A percentile compares a stretch with the other conserved stretches of the same genome.
phyloP scores from a whole-genome alignment of 768 basidiomycete genomes.

The Boletus subparvulus region DNA sequence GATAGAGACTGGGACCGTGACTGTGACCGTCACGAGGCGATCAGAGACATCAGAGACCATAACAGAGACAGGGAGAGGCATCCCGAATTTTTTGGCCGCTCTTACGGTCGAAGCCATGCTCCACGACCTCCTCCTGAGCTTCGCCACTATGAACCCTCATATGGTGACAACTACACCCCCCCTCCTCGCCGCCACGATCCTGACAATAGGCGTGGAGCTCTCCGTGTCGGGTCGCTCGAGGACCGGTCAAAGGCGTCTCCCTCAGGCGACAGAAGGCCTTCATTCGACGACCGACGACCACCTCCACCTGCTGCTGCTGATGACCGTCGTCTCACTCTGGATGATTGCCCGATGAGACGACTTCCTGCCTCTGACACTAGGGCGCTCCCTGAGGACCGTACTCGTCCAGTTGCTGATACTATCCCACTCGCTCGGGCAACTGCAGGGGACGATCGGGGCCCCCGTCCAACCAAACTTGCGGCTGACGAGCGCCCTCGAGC shows the following conservation, averaged over 20 bases:
- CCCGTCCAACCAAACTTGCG: slow-evolving; percentile 15
- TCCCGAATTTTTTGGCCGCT: slow-evolving; percentile 38
- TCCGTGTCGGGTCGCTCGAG: slow-evolving; percentile 20
- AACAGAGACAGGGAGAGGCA: slow-evolving; percentile 41
- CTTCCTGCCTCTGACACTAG: slow-evolving; percentile 22
- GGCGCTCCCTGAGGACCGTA: slow-evolving; percentile 23
- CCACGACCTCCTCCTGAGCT: slow-evolving; percentile 47
- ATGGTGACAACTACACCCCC: slow-evolving; percentile 34
- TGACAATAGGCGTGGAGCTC: slow-evolving; percentile 29
- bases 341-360: slow-evolving; percentile 35
- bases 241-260: slow-evolving; percentile 27
- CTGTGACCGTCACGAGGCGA: slow-evolving; percentile 24
- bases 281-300: slow-evolving; percentile 30
- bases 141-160: slow-evolving; percentile 49
- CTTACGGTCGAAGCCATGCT: slow-evolving; percentile 39
- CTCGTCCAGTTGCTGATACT: slow-evolving; percentile 20
- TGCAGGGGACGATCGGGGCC: slow-evolving; percentile 30
- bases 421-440: slow-evolving; percentile 14
- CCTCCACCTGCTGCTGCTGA: slow-evolving; percentile 14
- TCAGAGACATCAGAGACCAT: slow-evolving; percentile 24
- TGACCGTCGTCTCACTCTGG: slow-evolving; percentile 26
- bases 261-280: slow-evolving; percentile 32
- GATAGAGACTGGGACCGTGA: too few relatives aligned
- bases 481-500: slow-evolving; percentile 30
- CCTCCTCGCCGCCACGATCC: slow-evolving; percentile 35